These are phyloP conservation scores for Funneliformis caledonium DNA, from an alignment of 371 early-diverging fungal genomes.

Conservation along the genomic window DNA sequence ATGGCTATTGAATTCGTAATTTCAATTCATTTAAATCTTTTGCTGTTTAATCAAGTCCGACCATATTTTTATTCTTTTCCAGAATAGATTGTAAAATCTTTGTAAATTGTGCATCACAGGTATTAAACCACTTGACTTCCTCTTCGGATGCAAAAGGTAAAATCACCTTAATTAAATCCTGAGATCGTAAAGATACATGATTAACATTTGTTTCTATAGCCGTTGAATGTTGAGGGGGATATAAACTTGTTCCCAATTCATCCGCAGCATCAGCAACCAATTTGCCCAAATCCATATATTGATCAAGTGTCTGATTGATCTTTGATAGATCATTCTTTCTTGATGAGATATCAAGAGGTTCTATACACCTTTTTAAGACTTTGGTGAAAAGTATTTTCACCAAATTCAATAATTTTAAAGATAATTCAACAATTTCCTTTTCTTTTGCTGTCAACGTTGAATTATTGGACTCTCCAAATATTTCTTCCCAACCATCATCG, in stretches of 20 bases:
- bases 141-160: background rate
- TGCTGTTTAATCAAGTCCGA: too few relatives aligned
- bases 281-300: conserved; percentile 1
- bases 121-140: background rate
- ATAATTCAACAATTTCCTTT: conserved; percentile 2
- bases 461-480: background rate
- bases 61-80: background rate
- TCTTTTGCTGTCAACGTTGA: background rate
- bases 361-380: background rate
- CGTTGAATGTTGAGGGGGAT: conserved; percentile 2
- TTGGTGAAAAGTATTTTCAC: background rate
- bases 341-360: background rate
- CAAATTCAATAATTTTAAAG: conserved; percentile 9
- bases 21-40: too few relatives aligned
- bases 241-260: conserved; percentile 5
- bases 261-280: background rate
- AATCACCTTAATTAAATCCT: background rate
- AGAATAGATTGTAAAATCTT: background rate
- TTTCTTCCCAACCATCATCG: conserved; percentile 40
- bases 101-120: conserved; percentile 7
- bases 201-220: background rate
- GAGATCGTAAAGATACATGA: background rate
- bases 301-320: conserved; percentile 5
- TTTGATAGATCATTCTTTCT: background rate
- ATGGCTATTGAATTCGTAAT: too few relatives aligned